Conservation (phyloP, 23 red algal species). For the Gracilaria gracilis region DNA sequence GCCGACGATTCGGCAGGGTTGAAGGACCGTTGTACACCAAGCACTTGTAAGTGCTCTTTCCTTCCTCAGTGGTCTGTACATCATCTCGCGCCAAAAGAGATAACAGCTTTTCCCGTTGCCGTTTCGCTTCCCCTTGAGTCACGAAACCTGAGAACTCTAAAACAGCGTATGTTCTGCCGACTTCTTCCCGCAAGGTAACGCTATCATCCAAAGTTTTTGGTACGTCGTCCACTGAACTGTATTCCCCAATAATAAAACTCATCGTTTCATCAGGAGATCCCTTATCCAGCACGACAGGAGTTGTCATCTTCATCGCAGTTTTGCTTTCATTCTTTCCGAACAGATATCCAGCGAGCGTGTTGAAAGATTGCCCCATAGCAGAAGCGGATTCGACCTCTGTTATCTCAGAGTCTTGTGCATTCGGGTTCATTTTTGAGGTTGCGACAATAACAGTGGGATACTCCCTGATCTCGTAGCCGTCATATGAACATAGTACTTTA, state of each 20-base stretch:
- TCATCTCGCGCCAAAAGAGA: constrained; percentile 45
- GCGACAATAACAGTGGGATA: constrained; percentile 74
- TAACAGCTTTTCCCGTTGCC: constrained; percentile 59
- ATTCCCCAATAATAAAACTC: constrained; percentile 80
- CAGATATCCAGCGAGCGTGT: constrained; percentile 75
- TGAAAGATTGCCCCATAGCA: constrained; percentile 68
- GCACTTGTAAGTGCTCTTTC: constrained; percentile 50
- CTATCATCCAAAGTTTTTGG: constrained; percentile 61
- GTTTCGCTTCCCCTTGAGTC: constrained; percentile 78
- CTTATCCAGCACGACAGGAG: constrained; percentile 75
- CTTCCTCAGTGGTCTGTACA: constrained; percentile 34
- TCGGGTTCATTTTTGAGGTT: constrained; percentile 60
- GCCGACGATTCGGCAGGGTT: constrained; percentile 60
- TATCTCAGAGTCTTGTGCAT: background rate
- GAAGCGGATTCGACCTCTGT: constrained; percentile 66
- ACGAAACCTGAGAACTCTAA: constrained; percentile 70
- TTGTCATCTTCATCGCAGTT: constrained; percentile 82
- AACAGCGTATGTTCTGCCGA: constrained; percentile 57
- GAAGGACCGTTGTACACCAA: constrained; percentile 75
- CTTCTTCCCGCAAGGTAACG: constrained; percentile 55
- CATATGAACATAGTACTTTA: constrained; percentile 35
- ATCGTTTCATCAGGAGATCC: constrained; percentile 61
- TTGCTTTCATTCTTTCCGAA: constrained; percentile 81
- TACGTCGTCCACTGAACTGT: constrained; percentile 60
- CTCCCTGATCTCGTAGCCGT: constrained; percentile 70